Percentiles rank a stretch among this genome's conserved stretches.
Conservation (phyloP, 2,329 filamentous ascomycete genomes). For the Sporothrix brasiliensis region DNA sequence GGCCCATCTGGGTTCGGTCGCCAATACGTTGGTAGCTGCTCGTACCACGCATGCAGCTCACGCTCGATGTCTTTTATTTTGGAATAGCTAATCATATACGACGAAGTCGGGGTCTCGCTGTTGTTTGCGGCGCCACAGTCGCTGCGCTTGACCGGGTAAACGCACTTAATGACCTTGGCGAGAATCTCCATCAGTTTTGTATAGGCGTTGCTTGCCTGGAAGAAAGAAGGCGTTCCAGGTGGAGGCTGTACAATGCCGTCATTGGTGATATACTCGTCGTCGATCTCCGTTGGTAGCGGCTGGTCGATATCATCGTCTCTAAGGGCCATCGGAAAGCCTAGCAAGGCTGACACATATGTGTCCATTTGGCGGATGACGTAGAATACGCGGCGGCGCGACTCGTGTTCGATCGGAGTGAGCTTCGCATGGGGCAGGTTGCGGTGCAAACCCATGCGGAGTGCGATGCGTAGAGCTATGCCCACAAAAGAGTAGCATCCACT, state of each 20-base stretch:
- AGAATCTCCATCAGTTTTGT: conserved; percentile 66
- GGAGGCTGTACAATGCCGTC: conserved; percentile 60
- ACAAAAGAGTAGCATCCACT: conserved; percentile 80
- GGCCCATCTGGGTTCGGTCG: conserved; percentile 77
- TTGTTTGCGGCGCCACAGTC: conserved; percentile 51
- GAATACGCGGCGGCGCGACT: conserved; percentile 66
- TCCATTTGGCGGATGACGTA: conserved; percentile 72
- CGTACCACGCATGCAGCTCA: conserved; percentile 65
- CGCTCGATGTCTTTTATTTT: conserved; percentile 66
- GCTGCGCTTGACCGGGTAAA: conserved; percentile 65
- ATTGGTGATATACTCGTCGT: conserved; percentile 68
- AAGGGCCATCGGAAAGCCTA: conserved; percentile 67
- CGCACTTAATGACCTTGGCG: conserved; percentile 64
- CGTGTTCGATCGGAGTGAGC: conserved; percentile 64
- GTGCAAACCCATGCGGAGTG: conserved; percentile 77
- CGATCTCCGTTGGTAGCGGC: conserved; percentile 64
- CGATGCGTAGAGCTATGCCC: conserved; percentile 73
- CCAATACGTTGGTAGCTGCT: conserved; percentile 71
- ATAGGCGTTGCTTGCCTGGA: conserved; percentile 68
- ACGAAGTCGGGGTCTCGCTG: conserved; percentile 50
- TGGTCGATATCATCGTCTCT: conserved; percentile 69
- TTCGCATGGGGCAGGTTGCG: conserved; percentile 68
- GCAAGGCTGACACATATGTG: conserved; percentile 67
- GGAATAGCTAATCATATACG: conserved; percentile 65
- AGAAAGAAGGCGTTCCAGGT: conserved; percentile 59